Base-by-base conservation (phyloP, 345 rosid genomes). In the Microcos paniculata region DNA sequence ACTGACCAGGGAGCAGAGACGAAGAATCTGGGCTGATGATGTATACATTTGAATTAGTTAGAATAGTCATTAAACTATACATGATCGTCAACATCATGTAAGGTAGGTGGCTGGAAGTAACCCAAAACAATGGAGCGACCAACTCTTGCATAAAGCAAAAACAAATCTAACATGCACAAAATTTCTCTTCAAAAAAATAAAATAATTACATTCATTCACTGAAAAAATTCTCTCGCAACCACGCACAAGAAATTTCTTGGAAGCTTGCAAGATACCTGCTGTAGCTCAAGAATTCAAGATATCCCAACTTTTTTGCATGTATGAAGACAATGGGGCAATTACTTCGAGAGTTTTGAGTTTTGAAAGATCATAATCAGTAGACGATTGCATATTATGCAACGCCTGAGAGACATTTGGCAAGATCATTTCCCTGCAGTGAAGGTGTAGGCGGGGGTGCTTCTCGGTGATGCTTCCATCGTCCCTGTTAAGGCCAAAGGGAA, bases 221-320 rank as follows among this genome's bases (percentile, higher is more conserved):
- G 14, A 48, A 48, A 16, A 8, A 46, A 23, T 0, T 56, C 11
- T 56, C 61, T 23, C 11, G 31, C 24, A 56, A 58, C 7, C 1
- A 13, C 28, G 5, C 14, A 28, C 4, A 6, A 31, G 26, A 4
- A 58, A 58, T n/a, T n/a, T n/a, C 62, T 4, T 12, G 62, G 62
- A 57, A 57, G 62, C 62, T 12, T 26, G 62, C 62, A 28, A 59
- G n/a, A 28, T 59, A 3, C 89, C 73, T 80, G 69, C 49, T 88
- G 89, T 77, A 89, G 90, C 8, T 72, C 59, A 77, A 77, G 87
- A 80, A 62, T 82, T 88, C 82, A 92, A 80, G 51, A 85, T 49
- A 74, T 89, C 87, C 81, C 90, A 84, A 77, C 98, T 93, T 74
- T 79, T 87, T 80, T 88, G 89, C 99, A 96, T 92, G 83, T 89